Evolutionary conservation across 1,284 basidiomycete genomes (phyloP), one percentile per base, ranked within the genome.

Genomic region (Melampsora larici-populina): DNA sequence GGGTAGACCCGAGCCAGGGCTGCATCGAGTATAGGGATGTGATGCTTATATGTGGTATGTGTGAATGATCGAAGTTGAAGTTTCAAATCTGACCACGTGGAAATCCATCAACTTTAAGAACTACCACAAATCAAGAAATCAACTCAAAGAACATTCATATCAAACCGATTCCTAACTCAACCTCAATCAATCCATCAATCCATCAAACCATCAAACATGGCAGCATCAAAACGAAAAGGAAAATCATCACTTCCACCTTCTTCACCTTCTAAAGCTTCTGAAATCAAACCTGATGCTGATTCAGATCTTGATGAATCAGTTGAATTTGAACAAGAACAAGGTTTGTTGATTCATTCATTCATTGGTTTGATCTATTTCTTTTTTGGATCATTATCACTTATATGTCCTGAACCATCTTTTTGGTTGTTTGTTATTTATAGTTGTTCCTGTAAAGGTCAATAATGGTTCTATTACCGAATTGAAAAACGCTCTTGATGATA

Each of bases 401-500:
- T 11, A 24, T 58, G 6, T n/a, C n/a, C 55, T 58, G 26, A 58
- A 1, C 18, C 13, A 58, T 8, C 4, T 58, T 58, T 58, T 1
- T 29, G 3, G 55, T 49, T 36, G 36, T 36, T 36, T 36, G 13
- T 58, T 29, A 7, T 7, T 21, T 60, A 21, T 31, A 77, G 74
- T 13, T 2, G 43, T 70, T 6, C 74, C 74, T n/a, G 46, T 77
- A 26, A 65, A 77, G 60, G 74, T 77, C 24, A 77, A 70, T n/a
- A 77, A 77, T 64, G 74, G 66, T 15, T 77, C 51, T 40, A 48
- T 77, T n/a, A 46, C 66, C 2, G 74, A 77, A 49, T 64, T 77
- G 36, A 77, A 77, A 46, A 69, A 77, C 69, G 74, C 74, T 15
- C 67, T 77, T 13, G 74, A 77, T 64, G 74, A 77, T 64, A 49